phyloP scores from a whole-genome alignment of 805 yeast species.

The Torulaspora quercuum region DNA sequence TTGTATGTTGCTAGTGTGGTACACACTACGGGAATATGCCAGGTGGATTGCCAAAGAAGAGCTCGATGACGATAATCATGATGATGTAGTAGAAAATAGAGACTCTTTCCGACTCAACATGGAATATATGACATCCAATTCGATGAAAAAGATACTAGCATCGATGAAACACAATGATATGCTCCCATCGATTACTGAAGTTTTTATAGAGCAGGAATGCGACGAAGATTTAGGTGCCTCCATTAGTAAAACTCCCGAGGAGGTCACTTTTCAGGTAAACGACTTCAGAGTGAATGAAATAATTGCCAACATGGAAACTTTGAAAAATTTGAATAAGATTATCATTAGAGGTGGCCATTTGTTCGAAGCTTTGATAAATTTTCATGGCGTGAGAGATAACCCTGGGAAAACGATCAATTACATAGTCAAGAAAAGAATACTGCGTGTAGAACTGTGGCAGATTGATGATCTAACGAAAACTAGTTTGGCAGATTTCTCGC shows the following conservation, averaged over 20 bases:
- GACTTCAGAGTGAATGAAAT: slow-evolving; percentile 13
- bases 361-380: slow-evolving; percentile 28
- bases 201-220: slow-evolving; percentile 18
- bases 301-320: slow-evolving; percentile 19
- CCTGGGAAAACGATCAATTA: slow-evolving; percentile 31
- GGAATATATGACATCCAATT: slow-evolving; percentile 14
- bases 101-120: slow-evolving; percentile 19
- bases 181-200: slow-evolving; percentile 12
- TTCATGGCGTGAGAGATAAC: slow-evolving; percentile 33
- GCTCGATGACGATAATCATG: slow-evolving; percentile 9
- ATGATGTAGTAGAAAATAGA: slow-evolving; percentile 2
- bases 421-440: slow-evolving; percentile 23
- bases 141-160: slow-evolving; percentile 10
- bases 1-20: slow-evolving; percentile 32
- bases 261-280: slow-evolving; percentile 9
- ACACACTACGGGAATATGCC: slow-evolving; percentile 25
- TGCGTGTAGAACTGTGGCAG: slow-evolving; percentile 18
- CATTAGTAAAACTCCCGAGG: slow-evolving; percentile 5
- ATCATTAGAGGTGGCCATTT: slow-evolving; percentile 21
- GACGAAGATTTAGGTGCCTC: slow-evolving; percentile 4
- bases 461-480: slow-evolving; percentile 14
- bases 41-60: slow-evolving; percentile 22
- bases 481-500: slow-evolving; percentile 27
- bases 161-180: slow-evolving; percentile 15
- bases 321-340: slow-evolving; percentile 24